These are phyloP conservation scores for Phylloporus scabripes DNA, from an alignment of 768 basidiomycete species.

Conservation along the genomic window DNA sequence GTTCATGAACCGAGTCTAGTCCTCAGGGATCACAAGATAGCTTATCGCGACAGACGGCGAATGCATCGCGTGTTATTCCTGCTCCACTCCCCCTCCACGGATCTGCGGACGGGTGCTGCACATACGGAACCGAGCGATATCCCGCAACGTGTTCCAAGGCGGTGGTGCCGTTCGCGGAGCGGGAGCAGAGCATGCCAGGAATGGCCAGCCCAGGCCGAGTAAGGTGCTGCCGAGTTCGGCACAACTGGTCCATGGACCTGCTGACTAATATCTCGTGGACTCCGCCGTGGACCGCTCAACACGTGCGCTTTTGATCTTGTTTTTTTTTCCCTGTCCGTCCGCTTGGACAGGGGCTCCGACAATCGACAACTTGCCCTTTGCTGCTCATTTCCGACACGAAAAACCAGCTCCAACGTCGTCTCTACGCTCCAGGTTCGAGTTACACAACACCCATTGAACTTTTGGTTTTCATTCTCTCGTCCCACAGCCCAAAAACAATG, in stretches of 20 bases:
- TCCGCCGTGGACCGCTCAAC: constrained; percentile 17
- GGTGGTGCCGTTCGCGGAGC: constrained; percentile 6
- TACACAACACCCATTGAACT: not conserved
- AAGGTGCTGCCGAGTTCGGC: constrained; percentile 12
- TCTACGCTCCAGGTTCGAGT: constrained; percentile 9
- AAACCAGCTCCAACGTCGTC: not conserved
- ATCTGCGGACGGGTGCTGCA: constrained; percentile 20
- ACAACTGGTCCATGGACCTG: constrained; percentile 23
- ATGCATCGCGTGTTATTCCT: constrained; percentile 19
- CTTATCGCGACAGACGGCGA: constrained; percentile 29
- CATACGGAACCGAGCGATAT: constrained; percentile 13
- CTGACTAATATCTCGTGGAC: constrained; percentile 13
- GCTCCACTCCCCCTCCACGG: constrained; percentile 18
- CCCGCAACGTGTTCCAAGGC: not conserved
- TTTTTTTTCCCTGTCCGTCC: constrained; percentile 34
- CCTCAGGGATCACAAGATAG: constrained; percentile 27
- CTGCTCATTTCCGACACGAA: constrained; percentile 3
- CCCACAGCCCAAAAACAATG: constrained; percentile 31
- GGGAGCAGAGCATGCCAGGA: not conserved
- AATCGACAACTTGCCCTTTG: constrained; percentile 30
- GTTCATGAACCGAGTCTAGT: constrained; percentile 20
- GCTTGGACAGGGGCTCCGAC: constrained; percentile 35
- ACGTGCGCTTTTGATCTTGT: constrained; percentile 32
- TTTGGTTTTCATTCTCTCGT: constrained; percentile 26
- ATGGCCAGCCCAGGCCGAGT: not conserved